A percentile compares a stretch with the other conserved stretches of the same genome.
These are phyloP conservation scores for Cystobasidium ongulense DNA, from an alignment of 768 basidiomycete genomes.

Conservation along the genomic window DNA sequence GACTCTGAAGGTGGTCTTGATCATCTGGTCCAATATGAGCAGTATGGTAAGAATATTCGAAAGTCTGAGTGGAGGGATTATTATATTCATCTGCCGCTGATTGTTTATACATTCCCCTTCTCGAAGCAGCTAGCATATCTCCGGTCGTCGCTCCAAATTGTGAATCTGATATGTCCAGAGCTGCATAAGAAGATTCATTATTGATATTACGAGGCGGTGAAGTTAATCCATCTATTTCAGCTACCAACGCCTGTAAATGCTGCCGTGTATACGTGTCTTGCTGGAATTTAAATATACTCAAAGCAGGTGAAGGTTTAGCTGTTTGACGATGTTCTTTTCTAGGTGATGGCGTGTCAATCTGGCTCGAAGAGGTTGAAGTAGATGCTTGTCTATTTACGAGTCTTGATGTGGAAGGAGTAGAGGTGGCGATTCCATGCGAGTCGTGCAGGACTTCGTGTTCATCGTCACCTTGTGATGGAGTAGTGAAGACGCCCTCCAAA, in stretches of 20 bases:
- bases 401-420: neutral
- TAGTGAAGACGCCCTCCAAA: neutral
- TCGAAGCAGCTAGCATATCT: neutral
- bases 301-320: neutral
- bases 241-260: slow-evolving; percentile 85
- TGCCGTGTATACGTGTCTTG: slow-evolving; percentile 96
- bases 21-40: neutral
- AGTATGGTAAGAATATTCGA: neutral
- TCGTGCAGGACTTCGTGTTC: neutral
- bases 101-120: neutral
- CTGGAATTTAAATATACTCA: slow-evolving; percentile 56
- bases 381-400: neutral
- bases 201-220: neutral
- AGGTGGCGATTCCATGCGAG: neutral
- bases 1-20: neutral
- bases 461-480: neutral
- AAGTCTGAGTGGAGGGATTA: neutral
- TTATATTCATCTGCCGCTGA: neutral
- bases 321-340: neutral
- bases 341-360: neutral
- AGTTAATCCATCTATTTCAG: slow-evolving; percentile 63
- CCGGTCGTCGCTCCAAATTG: neutral
- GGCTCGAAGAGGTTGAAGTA: neutral
- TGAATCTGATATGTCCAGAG: neutral
- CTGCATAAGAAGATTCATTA: slow-evolving; percentile 33